These are phyloP conservation scores for Psilocybe tampanensis DNA, from an alignment of 768 basidiomycete species.

Conservation along the genomic window DNA sequence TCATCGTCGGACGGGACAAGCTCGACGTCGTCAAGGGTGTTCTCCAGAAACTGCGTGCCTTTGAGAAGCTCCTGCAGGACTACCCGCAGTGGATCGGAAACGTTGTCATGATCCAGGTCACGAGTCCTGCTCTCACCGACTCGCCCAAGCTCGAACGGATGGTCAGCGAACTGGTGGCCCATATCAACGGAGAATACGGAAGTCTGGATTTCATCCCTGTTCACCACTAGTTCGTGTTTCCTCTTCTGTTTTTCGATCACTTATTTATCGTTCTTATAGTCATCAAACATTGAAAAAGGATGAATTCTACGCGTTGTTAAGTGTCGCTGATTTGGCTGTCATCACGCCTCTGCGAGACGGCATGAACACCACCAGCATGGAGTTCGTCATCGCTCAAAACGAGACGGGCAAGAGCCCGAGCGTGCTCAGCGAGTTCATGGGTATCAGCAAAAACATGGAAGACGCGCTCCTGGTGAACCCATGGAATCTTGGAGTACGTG, in stretches of 20 bases:
- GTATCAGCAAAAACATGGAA: conserved; percentile 90
- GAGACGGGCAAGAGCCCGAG: conserved; percentile 82
- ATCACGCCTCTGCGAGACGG: conserved; percentile 96
- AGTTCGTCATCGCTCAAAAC: conserved; percentile 94
- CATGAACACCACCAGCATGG: conserved; percentile 99
- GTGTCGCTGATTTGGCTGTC: conserved; percentile 91
- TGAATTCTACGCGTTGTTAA: conserved; percentile 95
- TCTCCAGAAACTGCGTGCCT: conserved; percentile 95
- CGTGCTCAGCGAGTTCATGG: conserved; percentile 97
- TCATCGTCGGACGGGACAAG: conserved; percentile 97
- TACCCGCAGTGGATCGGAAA: conserved; percentile 97
- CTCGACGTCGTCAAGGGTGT: conserved; percentile 99
- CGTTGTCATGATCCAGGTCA: conserved; percentile 89
- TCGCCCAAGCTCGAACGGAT: conserved; percentile 92
- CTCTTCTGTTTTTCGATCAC: background rate
- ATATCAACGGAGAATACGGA: conserved; percentile 96
- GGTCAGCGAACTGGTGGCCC: conserved; percentile 90
- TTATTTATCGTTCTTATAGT: conserved; percentile 42
- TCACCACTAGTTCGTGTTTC: conserved; percentile 88
- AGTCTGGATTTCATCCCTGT: conserved; percentile 94
- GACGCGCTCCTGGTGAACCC: conserved; percentile 90
- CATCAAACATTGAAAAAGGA: conserved; percentile 97
- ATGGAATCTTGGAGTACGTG: conserved; percentile 82
- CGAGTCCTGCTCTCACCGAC: conserved; percentile 89
- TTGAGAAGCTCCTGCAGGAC: conserved; percentile 91